A percentile compares a stretch with the other conserved stretches of the same genome.
phyloP scores from a whole-genome alignment of 495 filamentous ascomycete species.

The Xylaria intraflava region DNA sequence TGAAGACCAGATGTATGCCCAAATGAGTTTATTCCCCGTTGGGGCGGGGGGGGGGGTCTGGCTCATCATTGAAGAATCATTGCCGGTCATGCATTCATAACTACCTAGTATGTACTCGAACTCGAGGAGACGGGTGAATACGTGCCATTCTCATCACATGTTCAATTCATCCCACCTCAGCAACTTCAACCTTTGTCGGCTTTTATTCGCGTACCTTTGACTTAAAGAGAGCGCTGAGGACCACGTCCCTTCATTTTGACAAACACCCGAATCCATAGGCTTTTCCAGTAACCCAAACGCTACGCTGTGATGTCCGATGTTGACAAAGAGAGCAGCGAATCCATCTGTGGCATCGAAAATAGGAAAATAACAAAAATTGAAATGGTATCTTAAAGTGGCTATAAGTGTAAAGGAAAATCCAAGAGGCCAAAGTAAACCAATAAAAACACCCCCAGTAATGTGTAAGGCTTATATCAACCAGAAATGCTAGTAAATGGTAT shows the following conservation, averaged over 20 bases:
- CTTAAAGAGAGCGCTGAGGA: not conserved
- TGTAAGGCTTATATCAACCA: not conserved
- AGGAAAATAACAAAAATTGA: not conserved
- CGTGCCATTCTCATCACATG: not conserved
- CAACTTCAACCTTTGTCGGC: no score
- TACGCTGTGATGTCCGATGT: conserved; percentile 4
- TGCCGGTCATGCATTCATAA: conserved; percentile 12
- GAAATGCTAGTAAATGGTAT: not conserved
- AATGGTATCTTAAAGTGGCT: conserved; percentile 11
- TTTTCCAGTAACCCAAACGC: conserved; percentile 8
- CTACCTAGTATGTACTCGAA: not conserved
- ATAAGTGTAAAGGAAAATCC: not conserved
- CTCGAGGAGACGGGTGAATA: not conserved
- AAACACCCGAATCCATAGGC: conserved; percentile 1
- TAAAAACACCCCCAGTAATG: not conserved
- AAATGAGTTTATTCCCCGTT: not conserved
- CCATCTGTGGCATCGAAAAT: not conserved
- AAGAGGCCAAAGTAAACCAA: not conserved
- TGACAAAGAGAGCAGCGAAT: not conserved
- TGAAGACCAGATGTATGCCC: not conserved
- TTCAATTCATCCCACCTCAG: not conserved
- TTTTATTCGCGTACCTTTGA: no score
- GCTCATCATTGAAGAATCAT: not conserved
- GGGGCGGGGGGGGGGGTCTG: not conserved
- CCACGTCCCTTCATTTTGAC: not conserved